These are phyloP conservation scores for Porogramme epimiltina DNA, from an alignment of 1,284 basidiomycete species.

Conservation along the genomic window DNA sequence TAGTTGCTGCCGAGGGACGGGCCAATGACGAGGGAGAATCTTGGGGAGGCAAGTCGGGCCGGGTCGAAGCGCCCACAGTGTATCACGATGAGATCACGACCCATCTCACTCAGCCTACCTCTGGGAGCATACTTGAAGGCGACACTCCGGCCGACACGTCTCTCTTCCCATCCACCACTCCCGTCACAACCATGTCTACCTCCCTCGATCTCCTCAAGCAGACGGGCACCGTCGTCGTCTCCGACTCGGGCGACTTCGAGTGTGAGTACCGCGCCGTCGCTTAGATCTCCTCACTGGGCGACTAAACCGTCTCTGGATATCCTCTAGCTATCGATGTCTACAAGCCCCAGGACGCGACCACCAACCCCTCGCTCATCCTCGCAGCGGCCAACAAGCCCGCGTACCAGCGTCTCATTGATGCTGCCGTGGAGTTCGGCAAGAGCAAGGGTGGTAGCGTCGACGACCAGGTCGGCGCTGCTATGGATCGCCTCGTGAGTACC, in stretches of 20 bases:
- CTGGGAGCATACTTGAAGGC: constrained; percentile 15
- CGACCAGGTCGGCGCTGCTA: constrained; percentile 72
- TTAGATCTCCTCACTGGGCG: constrained; percentile 2
- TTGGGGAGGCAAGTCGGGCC: constrained; percentile 5
- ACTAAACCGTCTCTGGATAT: constrained; percentile 6
- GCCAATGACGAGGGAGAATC: too few relatives aligned
- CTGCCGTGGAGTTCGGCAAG: constrained; percentile 84
- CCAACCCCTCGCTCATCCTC: constrained; percentile 92
- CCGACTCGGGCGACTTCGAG: constrained; percentile 89
- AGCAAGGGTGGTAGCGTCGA: constrained; percentile 77
- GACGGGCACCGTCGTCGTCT: constrained; percentile 92
- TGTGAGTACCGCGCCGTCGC: constrained; percentile 46
- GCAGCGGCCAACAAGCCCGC: constrained; percentile 90
- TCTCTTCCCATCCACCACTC: constrained; percentile 15
- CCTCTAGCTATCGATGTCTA: constrained; percentile 80
- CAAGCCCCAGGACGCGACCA: constrained; percentile 94
- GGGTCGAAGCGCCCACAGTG: constrained; percentile 6
- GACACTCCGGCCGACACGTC: neutral
- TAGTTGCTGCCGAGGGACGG: neutral
- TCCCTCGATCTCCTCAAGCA: constrained; percentile 88
- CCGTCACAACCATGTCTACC: constrained; percentile 68
- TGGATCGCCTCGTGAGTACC: constrained; percentile 81
- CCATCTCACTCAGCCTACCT: constrained; percentile 21
- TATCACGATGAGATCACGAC: constrained; percentile 26
- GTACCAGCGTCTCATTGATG: constrained; percentile 85